A percentile compares a stretch with the other conserved stretches of the same genome.
phyloP scores from a whole-genome alignment of 805 yeast genomes.

The Yarrowia deformans region DNA sequence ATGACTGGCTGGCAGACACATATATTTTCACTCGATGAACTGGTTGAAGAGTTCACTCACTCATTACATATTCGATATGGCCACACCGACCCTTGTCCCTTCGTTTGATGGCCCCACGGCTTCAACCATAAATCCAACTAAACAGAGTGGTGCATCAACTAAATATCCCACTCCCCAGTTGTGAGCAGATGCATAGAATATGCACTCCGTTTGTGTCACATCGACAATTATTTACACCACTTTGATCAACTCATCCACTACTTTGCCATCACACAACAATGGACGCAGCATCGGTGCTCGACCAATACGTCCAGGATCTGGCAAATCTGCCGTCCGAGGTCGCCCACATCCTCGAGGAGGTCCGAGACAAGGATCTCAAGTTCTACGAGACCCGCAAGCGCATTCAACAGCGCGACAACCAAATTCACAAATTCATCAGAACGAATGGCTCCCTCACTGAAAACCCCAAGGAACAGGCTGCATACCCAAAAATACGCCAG shows the following conservation, averaged over 20 bases:
- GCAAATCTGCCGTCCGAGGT: constrained; percentile 89
- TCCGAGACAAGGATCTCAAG: constrained; percentile 70
- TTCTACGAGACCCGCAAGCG: constrained; percentile 71
- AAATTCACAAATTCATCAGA: constrained; percentile 79
- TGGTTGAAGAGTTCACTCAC: too few species aligned
- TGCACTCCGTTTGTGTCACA: constrained; percentile 11
- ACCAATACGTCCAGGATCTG: constrained; percentile 66
- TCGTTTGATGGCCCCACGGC: background rate
- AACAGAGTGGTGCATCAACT: background rate
- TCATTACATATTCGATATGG: background rate
- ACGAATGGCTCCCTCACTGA: constrained; percentile 81
- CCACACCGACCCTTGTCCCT: background rate
- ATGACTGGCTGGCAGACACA: too few species aligned
- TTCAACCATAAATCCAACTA: background rate
- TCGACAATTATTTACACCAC: constrained; percentile 25
- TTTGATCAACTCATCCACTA: constrained; percentile 3
- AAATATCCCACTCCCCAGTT: too few species aligned
- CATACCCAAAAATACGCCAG: constrained; percentile 70
- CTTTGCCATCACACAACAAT: constrained; percentile 50
- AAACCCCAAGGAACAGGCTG: constrained; percentile 78
- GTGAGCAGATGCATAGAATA: constrained; percentile 1
- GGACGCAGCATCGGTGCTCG: constrained; percentile 90
- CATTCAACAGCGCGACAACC: constrained; percentile 74
- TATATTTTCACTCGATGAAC: too few species aligned
- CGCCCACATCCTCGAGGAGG: constrained; percentile 78